Conservation (phyloP, 352 stramenopile genomes). For the Phytophthora colocasiae region DNA sequence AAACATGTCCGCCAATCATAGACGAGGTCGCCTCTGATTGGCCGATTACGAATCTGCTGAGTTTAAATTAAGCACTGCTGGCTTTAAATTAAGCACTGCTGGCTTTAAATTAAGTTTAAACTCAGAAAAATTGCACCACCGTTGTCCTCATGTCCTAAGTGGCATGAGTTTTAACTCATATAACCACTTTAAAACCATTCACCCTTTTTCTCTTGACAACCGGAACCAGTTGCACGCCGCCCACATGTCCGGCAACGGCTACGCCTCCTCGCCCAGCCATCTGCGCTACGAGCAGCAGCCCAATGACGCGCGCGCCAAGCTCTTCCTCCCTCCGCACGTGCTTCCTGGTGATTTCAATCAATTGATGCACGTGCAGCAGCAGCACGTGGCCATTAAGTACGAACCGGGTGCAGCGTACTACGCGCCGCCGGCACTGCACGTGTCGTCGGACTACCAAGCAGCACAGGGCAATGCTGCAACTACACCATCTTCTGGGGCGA, state of each 20-base stretch:
- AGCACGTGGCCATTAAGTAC: conserved; percentile 33
- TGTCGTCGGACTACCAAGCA: conserved; percentile 58
- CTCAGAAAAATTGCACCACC: too few species aligned
- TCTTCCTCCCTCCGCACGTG: conserved; percentile 21
- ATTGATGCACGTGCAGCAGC: conserved; percentile 41
- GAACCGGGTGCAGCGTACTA: conserved; percentile 54
- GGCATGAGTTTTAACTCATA: too few species aligned
- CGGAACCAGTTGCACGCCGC: not conserved
- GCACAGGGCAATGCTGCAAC: conserved; percentile 6
- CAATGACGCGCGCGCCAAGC: conserved; percentile 50
- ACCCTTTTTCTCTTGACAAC: too few species aligned
- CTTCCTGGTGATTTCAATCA: conserved; percentile 39
- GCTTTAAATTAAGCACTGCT: too few species aligned
- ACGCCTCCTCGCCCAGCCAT: conserved; percentile 26
- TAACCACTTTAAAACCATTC: too few species aligned
- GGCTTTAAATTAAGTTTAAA: too few species aligned
- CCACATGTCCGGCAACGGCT: conserved; percentile 20
- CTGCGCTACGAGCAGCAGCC: conserved; percentile 37
- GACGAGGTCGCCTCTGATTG: too few species aligned
- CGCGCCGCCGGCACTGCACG: conserved; percentile 50
- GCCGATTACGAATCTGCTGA: too few species aligned
- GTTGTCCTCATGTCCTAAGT: too few species aligned
- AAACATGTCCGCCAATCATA: too few species aligned
- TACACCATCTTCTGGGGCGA: conserved; percentile 28
- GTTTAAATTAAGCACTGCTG: too few species aligned